Conservation (phyloP, 495 filamentous ascomycete species). For the Corynascus novoguineensis region DNA sequence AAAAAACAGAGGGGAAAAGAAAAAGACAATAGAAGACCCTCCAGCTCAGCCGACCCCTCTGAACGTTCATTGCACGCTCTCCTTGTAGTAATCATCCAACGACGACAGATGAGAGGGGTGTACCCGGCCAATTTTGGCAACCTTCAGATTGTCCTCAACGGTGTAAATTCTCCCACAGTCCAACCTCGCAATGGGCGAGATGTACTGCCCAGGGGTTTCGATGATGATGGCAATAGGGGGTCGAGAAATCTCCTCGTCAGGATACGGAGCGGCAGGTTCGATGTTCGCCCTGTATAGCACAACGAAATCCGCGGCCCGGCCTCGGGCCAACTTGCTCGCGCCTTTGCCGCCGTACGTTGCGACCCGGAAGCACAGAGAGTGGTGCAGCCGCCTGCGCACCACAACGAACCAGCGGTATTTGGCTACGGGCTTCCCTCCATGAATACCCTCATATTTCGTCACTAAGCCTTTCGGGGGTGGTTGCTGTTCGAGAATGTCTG, state of each 20-base stretch:
- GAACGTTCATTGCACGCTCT: constrained; percentile 14
- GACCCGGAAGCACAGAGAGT: constrained; percentile 34
- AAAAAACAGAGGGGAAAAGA: neutral
- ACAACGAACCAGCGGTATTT: constrained; percentile 34
- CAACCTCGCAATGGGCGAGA: constrained; percentile 30
- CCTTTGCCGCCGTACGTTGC: constrained; percentile 17
- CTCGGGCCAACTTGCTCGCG: constrained; percentile 1
- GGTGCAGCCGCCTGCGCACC: constrained; percentile 24
- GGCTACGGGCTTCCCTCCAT: constrained; percentile 21
- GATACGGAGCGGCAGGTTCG: constrained; percentile 22
- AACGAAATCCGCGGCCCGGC: constrained; percentile 21
- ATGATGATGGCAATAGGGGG: constrained; percentile 29
- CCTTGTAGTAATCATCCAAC: constrained; percentile 27
- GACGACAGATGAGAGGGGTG: constrained; percentile 17
- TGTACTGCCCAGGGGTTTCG: constrained; percentile 27
- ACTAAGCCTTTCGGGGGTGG: constrained; percentile 1
- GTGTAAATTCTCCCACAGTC: constrained; percentile 32
- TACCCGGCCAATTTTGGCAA: constrained; percentile 32
- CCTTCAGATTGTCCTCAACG: constrained; percentile 29
- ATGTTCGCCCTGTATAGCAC: constrained; percentile 25
- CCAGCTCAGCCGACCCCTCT: neutral
- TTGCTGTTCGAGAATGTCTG: neutral
- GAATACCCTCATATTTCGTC: constrained; percentile 12
- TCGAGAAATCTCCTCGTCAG: constrained; percentile 23
- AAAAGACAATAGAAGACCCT: neutral